phyloP scores from a whole-genome alignment of 192 early-diverging fungal genomes.

The Entomortierella lignicola region DNA sequence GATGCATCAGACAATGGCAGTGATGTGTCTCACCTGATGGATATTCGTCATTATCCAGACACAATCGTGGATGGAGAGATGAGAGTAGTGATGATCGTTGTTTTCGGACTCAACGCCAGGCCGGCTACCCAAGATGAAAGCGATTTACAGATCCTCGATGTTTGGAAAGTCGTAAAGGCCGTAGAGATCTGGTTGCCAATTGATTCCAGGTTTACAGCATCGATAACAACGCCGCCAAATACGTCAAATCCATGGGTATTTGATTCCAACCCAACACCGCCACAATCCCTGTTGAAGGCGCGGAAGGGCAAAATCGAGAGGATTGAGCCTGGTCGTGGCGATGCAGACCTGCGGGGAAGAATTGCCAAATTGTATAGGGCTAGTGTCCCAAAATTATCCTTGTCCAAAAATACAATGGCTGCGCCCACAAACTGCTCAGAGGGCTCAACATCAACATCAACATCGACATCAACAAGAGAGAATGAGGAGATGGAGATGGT shows the following conservation, averaged over 20 bases:
- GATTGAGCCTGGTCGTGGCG: slow-evolving; percentile 3
- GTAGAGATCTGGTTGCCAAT: slow-evolving; percentile 32
- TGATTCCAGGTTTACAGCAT: not conserved
- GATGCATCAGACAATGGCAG: not conserved
- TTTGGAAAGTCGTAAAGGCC: slow-evolving; percentile 26
- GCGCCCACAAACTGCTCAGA: no score
- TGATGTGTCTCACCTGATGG: slow-evolving; percentile 18
- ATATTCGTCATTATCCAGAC: slow-evolving; percentile 34
- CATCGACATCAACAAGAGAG: not conserved
- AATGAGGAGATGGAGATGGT: slow-evolving; percentile 1
- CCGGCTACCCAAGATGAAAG: not conserved
- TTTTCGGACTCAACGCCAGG: slow-evolving; percentile 26
- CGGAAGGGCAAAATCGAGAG: slow-evolving; percentile 8
- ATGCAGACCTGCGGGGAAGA: slow-evolving; percentile 9
- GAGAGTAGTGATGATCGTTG: slow-evolving; percentile 36
- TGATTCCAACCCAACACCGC: not conserved
- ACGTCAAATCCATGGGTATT: not conserved
- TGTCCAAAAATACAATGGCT: no score
- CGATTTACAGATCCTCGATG: slow-evolving; percentile 17
- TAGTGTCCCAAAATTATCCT: not conserved
- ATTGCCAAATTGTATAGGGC: slow-evolving; percentile 33
- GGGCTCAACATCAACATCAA: no score
- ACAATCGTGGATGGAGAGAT: slow-evolving; percentile 1
- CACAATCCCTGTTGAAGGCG: not conserved
- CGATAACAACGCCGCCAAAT: not conserved